Evolutionary conservation across 106 monocot genomes (phyloP), one percentile per base, ranked within the genome.

Genomic region (Phalaenopsis equestris): DNA sequence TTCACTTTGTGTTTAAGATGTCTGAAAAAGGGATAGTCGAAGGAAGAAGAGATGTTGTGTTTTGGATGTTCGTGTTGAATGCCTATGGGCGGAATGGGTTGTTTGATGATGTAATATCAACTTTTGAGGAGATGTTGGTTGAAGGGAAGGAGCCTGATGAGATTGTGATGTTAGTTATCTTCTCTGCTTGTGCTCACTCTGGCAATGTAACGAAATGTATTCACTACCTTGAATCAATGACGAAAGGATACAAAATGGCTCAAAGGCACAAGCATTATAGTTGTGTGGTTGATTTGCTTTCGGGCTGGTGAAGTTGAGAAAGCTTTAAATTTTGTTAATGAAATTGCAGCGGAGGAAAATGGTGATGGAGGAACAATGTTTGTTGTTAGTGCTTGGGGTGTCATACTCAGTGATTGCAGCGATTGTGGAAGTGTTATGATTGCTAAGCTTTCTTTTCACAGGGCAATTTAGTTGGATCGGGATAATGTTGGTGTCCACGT

Each of bases 31-130:
- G 4, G 47, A 30, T 17, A 48, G 48, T 23, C 6, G 68, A 41
- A 41, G 55, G 65, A 48, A 38, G 55, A 75, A 84, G 83, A 19
- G 91, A 94, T 37, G 80, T 90, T 7, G 85, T 94, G 17, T 42
- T 91, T 23, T 94, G 94, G 94, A 94, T 90, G 1, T 86, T 88
- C 5, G 81, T 94, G 85, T 61, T 94, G 8, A 90, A 91, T 47
- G 86, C 88, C 0, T 87, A 87, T 45, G 80, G 85, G 7, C 76
- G 88, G 75, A 90, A 91, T 72, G 91, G 91, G 56, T 16, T 42
- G 78, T 87, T 90, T 42, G 41, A 57, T 14, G 86, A 87, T 5
- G 90, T 87, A 52, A 82, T 91, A 55, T 52, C 41, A 39, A 46
- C 79, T 24, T 91, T 84, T 65, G 84, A 90, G 16, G 85, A 80